Percentiles rank a stretch among this genome's conserved stretches.
These are phyloP conservation scores for Microcos paniculata DNA, from an alignment of 345 rosid species.

Conservation along the genomic window DNA sequence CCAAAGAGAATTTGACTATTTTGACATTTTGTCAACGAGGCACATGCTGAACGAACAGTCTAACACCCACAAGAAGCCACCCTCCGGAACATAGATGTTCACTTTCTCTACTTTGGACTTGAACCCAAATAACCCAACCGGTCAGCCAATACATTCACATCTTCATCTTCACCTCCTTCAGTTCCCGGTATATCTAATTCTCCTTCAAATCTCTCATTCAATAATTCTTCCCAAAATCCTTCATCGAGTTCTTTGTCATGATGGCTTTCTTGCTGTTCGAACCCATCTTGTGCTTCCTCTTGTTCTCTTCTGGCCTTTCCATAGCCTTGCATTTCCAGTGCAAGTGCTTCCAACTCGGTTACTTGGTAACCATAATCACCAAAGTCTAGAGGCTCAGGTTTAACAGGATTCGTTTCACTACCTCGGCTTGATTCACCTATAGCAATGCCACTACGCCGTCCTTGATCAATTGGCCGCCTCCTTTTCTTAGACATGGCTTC, in stretches of 20 bases:
- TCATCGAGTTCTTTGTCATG: slow-evolving; percentile 47
- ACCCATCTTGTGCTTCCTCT: slow-evolving; percentile 28
- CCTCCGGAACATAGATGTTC: neutral
- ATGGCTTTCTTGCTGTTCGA: slow-evolving; percentile 21
- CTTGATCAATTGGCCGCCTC: slow-evolving; percentile 41
- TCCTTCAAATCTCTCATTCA: slow-evolving; percentile 45
- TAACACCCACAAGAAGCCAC: neutral
- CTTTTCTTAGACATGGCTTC: slow-evolving; percentile 51
- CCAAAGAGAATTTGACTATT: neutral
- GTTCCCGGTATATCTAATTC: slow-evolving; percentile 35
- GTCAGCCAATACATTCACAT: slow-evolving; percentile 43
- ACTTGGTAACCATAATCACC: slow-evolving; percentile 35
- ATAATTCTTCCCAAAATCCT: slow-evolving; percentile 67
- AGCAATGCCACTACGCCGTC: neutral
- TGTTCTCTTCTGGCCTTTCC: slow-evolving; percentile 35
- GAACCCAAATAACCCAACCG: slow-evolving; percentile 53
- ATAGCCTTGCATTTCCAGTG: slow-evolving; percentile 81
- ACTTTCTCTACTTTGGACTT: slow-evolving; percentile 21
- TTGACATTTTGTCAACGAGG: neutral
- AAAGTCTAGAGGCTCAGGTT: slow-evolving; percentile 48
- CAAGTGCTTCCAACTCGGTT: slow-evolving; percentile 82
- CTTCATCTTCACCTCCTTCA: slow-evolving; percentile 44
- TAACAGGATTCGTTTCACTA: slow-evolving; percentile 26
- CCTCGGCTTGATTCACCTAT: slow-evolving; percentile 21
- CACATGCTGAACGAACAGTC: neutral